These are phyloP conservation scores for Brassica incana DNA, from an alignment of 345 rosid genomes.

Conservation along the genomic window DNA sequence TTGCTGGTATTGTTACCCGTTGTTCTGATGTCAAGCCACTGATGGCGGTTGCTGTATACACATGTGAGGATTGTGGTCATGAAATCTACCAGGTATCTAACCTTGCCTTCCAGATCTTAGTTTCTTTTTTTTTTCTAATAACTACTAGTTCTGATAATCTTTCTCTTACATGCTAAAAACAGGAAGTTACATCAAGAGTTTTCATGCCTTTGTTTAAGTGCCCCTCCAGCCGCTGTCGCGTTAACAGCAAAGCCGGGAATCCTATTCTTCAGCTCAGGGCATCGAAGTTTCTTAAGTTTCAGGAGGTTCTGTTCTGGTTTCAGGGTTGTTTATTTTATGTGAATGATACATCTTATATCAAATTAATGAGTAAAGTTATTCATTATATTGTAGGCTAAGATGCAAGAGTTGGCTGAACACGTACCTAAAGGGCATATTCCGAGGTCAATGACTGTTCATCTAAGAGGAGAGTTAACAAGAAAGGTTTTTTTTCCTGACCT, in stretches of 20 bases:
- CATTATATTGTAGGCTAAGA: constrained; percentile 72
- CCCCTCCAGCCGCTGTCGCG: constrained; percentile 68
- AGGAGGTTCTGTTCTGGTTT: constrained; percentile 62
- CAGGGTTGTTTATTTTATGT: constrained; percentile 7
- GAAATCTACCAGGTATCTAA: constrained; percentile 87
- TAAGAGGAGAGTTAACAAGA: constrained; percentile 96
- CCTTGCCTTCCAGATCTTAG: constrained; percentile 4
- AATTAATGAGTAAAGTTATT: background rate
- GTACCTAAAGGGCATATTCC: constrained; percentile 99
- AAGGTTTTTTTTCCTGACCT: constrained; percentile 56
- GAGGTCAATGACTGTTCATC: constrained; percentile 90
- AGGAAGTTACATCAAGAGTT: constrained; percentile 93
- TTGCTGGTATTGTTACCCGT: constrained; percentile 92
- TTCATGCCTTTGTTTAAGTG: constrained; percentile 95
- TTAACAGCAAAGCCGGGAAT: constrained; percentile 70
- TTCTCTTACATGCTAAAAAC: constrained; percentile 32
- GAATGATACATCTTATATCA: constrained; percentile 6
- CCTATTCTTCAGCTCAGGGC: constrained; percentile 98
- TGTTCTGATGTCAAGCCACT: constrained; percentile 99
- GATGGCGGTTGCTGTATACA: constrained; percentile 96
- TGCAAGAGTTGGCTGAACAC: constrained; percentile 98
- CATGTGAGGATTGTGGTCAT: constrained; percentile 95
- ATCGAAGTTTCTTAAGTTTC: constrained; percentile 93
- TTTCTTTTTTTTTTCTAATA: background rate
- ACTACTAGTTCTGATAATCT: constrained; percentile 5